These are phyloP conservation scores for Entonaema liquescens DNA, from an alignment of 495 filamentous ascomycete species.

Conservation along the genomic window DNA sequence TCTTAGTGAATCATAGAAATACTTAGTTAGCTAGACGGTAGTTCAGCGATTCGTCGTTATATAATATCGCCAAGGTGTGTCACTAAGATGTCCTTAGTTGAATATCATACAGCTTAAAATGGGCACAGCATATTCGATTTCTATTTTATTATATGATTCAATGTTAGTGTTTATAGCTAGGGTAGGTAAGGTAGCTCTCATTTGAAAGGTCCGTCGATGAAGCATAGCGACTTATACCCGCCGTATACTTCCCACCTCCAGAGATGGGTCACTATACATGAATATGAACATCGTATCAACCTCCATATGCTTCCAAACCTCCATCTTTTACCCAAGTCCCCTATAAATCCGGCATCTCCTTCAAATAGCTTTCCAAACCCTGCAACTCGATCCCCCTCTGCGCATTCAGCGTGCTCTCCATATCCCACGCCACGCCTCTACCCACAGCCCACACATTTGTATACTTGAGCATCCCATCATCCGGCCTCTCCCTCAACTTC, in stretches of 20 bases:
- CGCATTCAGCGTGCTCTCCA: conserved; percentile 58
- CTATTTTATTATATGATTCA: too few relatives aligned
- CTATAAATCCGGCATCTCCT: conserved; percentile 29
- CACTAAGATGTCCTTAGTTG: background rate
- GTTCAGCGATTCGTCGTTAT: background rate
- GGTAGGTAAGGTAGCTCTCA: too few relatives aligned
- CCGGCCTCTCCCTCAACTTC: conserved; percentile 56
- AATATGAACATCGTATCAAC: background rate
- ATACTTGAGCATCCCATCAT: conserved; percentile 65
- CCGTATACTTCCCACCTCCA: too few relatives aligned
- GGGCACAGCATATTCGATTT: background rate
- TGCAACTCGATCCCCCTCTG: conserved; percentile 52
- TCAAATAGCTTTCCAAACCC: conserved; percentile 55
- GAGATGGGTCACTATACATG: too few relatives aligned
- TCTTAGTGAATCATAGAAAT: background rate
- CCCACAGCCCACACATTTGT: conserved; percentile 66
- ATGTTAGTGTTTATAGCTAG: too few relatives aligned
- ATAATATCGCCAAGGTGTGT: background rate
- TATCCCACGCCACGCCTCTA: conserved; percentile 66
- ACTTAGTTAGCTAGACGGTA: conserved; percentile 7
- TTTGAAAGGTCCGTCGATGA: too few relatives aligned
- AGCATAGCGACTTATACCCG: too few relatives aligned
- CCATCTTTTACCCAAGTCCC: background rate
- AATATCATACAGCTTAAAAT: background rate
- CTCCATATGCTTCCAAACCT: background rate